These are phyloP conservation scores for Curvularia spicifera DNA, from an alignment of 2,329 filamentous ascomycete species.

Conservation along the genomic window DNA sequence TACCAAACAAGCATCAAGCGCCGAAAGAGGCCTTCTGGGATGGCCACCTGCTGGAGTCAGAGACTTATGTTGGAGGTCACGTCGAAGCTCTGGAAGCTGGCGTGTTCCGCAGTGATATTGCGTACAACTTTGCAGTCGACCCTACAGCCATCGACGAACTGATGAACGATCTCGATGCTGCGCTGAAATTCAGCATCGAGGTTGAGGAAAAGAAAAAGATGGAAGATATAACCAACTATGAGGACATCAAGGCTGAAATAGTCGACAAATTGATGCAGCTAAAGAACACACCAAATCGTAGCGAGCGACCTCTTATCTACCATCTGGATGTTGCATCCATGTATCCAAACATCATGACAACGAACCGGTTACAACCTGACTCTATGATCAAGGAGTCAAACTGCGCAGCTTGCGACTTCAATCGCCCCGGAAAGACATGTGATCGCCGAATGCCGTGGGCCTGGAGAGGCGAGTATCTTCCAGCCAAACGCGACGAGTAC, in stretches of 20 bases:
- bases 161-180: slow-evolving; percentile 82
- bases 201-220: slow-evolving; percentile 61
- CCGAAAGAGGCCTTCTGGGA: slow-evolving; percentile 96
- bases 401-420: slow-evolving; percentile 98
- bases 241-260: slow-evolving; percentile 80
- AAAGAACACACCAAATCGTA: slow-evolving; percentile 81
- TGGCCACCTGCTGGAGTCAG: slow-evolving; percentile 91
- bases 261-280: slow-evolving; percentile 71
- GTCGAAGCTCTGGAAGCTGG: slow-evolving; percentile 99
- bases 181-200: slow-evolving; percentile 77
- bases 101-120: slow-evolving; percentile 94
- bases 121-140: slow-evolving; percentile 92
- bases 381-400: slow-evolving; percentile 98
- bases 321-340: slow-evolving; percentile 98
- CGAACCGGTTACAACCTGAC: slow-evolving; percentile 94
- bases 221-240: slow-evolving; percentile 59
- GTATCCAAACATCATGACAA: slow-evolving; percentile 99
- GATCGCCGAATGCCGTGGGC: slow-evolving; percentile 94
- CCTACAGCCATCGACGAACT: slow-evolving; percentile 88
- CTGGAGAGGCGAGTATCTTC: slow-evolving; percentile 96
- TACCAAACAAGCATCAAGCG: slow-evolving; percentile 94
- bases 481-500: slow-evolving; percentile 96
- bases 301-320: slow-evolving; percentile 89
- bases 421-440: slow-evolving; percentile 94
- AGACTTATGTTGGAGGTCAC: slow-evolving; percentile 97